These are phyloP conservation scores for Colletotrichum zoysiae DNA, from an alignment of 2,329 filamentous ascomycete genomes.

Conservation along the genomic window DNA sequence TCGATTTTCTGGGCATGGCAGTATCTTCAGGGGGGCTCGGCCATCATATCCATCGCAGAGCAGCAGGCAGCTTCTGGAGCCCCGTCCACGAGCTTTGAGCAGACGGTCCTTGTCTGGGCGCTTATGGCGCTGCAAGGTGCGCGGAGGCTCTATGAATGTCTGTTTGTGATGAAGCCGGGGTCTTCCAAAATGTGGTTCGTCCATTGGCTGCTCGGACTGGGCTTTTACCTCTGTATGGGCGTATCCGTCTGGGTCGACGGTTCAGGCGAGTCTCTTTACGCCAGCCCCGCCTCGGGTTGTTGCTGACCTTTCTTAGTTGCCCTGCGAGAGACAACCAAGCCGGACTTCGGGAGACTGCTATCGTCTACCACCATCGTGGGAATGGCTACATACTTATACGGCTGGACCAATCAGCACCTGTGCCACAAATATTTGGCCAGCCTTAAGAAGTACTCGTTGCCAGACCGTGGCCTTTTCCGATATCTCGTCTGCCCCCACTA, in stretches of 20 bases:
- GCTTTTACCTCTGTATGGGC: conserved; percentile 81
- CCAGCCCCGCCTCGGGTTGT: not conserved
- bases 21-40: conserved; percentile 65
- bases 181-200: conserved; percentile 85
- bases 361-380: conserved; percentile 62
- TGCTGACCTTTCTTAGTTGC: conserved; percentile 21
- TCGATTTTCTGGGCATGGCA: conserved; percentile 82
- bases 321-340: not conserved
- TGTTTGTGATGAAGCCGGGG: conserved; percentile 73
- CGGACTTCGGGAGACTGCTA: conserved; percentile 2
- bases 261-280: conserved; percentile 66
- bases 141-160: conserved; percentile 82
- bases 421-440: conserved; percentile 78
- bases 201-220: conserved; percentile 83
- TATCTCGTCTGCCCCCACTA: conserved; percentile 89
- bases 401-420: conserved; percentile 79
- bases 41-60: conserved; percentile 63
- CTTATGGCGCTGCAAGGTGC: conserved; percentile 82
- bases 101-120: conserved; percentile 75
- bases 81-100: conserved; percentile 68
- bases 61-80: conserved; percentile 49
- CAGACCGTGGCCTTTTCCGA: conserved; percentile 78
- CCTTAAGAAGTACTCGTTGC: conserved; percentile 86
- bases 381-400: conserved; percentile 74
- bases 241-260: conserved; percentile 89